Percentiles rank a stretch among this genome's conserved stretches.
phyloP scores from a whole-genome alignment of 2,329 filamentous ascomycete species.

The Phialocephala subalpina region DNA sequence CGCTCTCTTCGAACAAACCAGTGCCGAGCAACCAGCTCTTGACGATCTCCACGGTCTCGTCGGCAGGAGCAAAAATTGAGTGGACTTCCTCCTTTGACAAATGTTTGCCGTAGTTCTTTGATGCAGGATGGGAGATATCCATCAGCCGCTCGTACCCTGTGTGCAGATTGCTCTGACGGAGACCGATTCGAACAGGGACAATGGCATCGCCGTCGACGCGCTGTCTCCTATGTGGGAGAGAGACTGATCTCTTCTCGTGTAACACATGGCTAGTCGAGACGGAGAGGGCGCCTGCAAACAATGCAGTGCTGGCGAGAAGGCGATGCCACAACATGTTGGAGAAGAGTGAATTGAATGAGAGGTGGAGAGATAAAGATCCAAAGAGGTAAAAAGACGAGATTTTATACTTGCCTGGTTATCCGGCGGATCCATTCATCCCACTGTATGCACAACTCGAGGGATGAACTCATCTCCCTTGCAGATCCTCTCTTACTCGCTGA shows the following conservation, averaged over 20 bases:
- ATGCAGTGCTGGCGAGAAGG: not conserved
- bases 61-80: conserved; percentile 5
- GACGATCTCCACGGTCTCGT: not conserved
- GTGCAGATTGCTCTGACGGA: conserved; percentile 6
- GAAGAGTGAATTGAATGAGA: not conserved
- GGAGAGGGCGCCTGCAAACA: not conserved
- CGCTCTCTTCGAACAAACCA: not conserved
- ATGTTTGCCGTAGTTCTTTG: not conserved
- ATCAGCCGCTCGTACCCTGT: conserved; percentile 3
- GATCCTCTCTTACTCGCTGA: not conserved
- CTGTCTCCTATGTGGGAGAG: not conserved
- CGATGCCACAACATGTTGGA: not conserved
- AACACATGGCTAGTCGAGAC: not conserved
- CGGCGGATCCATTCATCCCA: not conserved
- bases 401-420: not conserved
- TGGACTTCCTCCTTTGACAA: not conserved
- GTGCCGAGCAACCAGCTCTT: not conserved
- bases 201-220: not conserved
- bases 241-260: conserved; percentile 7
- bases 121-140: not conserved
- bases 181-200: conserved; percentile 8
- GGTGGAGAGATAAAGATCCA: not conserved
- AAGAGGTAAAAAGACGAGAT: not conserved
- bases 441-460: not conserved
- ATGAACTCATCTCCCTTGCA: not conserved